Base-by-base conservation (phyloP, 192 early-diverging fungal genomes). In the Kappamyces sp. region DNA sequence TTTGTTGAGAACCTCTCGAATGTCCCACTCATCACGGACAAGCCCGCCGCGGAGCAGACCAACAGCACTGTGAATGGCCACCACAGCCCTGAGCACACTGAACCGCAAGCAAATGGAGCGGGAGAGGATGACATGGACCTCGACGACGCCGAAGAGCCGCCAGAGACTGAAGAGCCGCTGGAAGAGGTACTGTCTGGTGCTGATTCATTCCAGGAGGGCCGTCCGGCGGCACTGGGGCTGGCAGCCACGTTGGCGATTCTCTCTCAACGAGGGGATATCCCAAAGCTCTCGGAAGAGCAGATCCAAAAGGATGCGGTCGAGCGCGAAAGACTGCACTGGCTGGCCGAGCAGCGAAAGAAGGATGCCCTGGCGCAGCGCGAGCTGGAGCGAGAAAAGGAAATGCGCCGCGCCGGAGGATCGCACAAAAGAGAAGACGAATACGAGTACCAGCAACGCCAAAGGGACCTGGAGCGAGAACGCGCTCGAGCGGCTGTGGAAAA, bases 171-270 rank as follows among this genome's bases (percentile, higher is more conserved):
- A 45, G 67, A 45, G 4, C 39, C 15, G 45, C 36, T 9, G 37
- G 45, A 39, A 22, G 33, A 9, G 15, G 22, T 48, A 14, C 42
- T 67, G 40, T 6, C 55, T 55, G 31, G 6, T 11, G 50, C 41
- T 5, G 70, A 57, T 3, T 54, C 64, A 5, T 65, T 79, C 33
- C 69, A 69, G 41, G 87, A 88, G 46, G 95, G 96, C 55, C 93
- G 90, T 7, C 63, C 90, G 1, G 83, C 95, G 6, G 84, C 84
- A 52, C 57, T 68, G 6, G 90, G 93, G 4, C 69, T 98, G 37
- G 89, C 77, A 15, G 86, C 91, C 3, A 91, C 95, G 1, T 64
- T 98, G 2, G 78, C 77, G 1, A 74, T 96, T 5, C 69, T 98
- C 36, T 78, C 69, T 22, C 84, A 94, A 63, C 88, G 92, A 68